Conservation (phyloP, 345 rosid species). For the Hibiscus tridactylites region DNA sequence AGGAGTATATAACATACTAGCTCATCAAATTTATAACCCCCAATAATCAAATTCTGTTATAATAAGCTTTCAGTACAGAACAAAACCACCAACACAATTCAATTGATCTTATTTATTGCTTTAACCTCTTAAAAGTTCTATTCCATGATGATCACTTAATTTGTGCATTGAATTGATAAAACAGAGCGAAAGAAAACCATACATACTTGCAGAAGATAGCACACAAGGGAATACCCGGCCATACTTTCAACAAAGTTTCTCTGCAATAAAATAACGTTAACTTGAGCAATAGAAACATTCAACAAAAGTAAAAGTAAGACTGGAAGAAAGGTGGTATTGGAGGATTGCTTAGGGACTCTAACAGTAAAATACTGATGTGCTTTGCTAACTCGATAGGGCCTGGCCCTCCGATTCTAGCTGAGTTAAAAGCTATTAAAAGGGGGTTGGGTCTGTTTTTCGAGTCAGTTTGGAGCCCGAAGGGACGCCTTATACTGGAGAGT, state of each 20-base stretch:
- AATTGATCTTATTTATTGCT: background rate
- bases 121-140: background rate
- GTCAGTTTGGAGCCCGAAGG: too few species aligned
- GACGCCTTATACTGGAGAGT: too few species aligned
- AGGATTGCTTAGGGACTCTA: too few species aligned
- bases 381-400: too few species aligned
- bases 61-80: background rate
- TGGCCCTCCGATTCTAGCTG: too few species aligned
- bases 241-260: conserved; percentile 99
- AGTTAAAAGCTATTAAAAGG: too few species aligned
- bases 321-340: too few species aligned
- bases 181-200: background rate
- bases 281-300: background rate
- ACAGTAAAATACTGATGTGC: too few species aligned
- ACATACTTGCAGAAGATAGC: conserved; percentile 97
- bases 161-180: background rate
- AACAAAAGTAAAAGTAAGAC: background rate
- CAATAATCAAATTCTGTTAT: background rate
- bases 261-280: conserved; percentile 35
- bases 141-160: background rate
- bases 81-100: background rate
- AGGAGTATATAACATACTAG: background rate
- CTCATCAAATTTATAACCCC: background rate
- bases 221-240: conserved; percentile 99
- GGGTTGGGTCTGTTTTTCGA: too few species aligned